Base-by-base conservation (phyloP, 2,329 filamentous ascomycete genomes). In the Rhynchosporium agropyri region DNA sequence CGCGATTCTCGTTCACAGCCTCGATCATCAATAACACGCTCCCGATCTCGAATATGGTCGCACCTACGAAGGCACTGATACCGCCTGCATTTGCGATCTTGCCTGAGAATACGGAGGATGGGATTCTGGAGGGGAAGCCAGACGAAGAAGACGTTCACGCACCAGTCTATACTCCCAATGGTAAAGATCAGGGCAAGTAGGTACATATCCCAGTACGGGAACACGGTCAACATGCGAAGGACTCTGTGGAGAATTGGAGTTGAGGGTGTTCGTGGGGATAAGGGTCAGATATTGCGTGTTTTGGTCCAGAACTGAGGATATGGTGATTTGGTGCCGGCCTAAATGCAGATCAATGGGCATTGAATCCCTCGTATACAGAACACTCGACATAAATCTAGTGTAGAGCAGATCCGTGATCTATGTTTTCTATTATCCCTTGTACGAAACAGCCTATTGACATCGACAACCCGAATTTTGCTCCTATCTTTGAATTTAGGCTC, bases 1-100 rank as follows among this genome's bases (percentile, higher is more conserved):
- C 77, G 12, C 82, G 78, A 68, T 89, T 85, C 69, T 86, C 84
- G 71, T 90, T 90, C n/a, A 89, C 79, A 3, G 87, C 87, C 73
- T 90, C 88, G 1, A 89, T 76, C 74, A 90, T 78, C 31, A 90
- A 77, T 1, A 90, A 74, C 1, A 89, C 70, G 42, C 84, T 85
- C 0, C 87, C 87, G 3, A 87, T 60, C 67, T 88, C 85, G 71
- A 91, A 90, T 6, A 90, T 76, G 0, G 85, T 88, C 0, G 86
- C 86, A 3, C 88, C 88, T n/a, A 90, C 79, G 68, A 89, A 85
- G 0, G 84, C 86, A 0, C 83, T 85, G 28, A 88, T 79, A 1
- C 87, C 88, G 3, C 84, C 86, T 0, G 78, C 87, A 66, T 77
- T 76, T 7, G 78, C 65, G 0, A 76, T 74, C 73, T 89, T 86